phyloP scores from a whole-genome alignment of 768 basidiomycete genomes.

The Tubosaeta sp. region DNA sequence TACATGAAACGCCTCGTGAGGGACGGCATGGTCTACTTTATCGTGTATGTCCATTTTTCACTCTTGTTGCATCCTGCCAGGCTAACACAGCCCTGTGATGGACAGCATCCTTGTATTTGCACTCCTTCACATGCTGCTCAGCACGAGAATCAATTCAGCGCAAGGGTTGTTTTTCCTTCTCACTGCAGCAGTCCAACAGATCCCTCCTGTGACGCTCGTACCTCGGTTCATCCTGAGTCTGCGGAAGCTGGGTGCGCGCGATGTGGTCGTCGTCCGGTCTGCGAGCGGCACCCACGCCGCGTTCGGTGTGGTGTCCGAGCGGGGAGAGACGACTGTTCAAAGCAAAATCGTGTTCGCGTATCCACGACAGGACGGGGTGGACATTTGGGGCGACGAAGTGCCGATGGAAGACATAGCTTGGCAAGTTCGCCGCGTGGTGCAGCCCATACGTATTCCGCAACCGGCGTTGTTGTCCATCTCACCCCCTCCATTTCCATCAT shows the following conservation, averaged over 20 bases:
- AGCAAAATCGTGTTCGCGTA: not conserved
- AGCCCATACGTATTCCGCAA: not conserved
- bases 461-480: slow-evolving; percentile 21
- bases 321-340: no score
- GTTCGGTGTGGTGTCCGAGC: not conserved
- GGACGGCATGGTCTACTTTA: not conserved
- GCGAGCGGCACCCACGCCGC: not conserved
- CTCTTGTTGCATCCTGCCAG: not conserved
- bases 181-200: not conserved
- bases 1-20: not conserved
- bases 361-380: not conserved
- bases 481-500: slow-evolving; percentile 27
- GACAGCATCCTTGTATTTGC: not conserved
- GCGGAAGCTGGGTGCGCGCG: not conserved
- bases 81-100: not conserved
- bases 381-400: not conserved
- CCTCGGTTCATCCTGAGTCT: slow-evolving; percentile 1
- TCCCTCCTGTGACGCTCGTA: not conserved
- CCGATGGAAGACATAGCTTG: not conserved
- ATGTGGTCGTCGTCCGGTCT: not conserved
- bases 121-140: not conserved
- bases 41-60: not conserved
- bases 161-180: not conserved
- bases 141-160: not conserved
- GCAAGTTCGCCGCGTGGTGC: not conserved